These are phyloP conservation scores for Cryphonectria naterciae DNA, from an alignment of 2,329 filamentous ascomycete species.

Conservation along the genomic window DNA sequence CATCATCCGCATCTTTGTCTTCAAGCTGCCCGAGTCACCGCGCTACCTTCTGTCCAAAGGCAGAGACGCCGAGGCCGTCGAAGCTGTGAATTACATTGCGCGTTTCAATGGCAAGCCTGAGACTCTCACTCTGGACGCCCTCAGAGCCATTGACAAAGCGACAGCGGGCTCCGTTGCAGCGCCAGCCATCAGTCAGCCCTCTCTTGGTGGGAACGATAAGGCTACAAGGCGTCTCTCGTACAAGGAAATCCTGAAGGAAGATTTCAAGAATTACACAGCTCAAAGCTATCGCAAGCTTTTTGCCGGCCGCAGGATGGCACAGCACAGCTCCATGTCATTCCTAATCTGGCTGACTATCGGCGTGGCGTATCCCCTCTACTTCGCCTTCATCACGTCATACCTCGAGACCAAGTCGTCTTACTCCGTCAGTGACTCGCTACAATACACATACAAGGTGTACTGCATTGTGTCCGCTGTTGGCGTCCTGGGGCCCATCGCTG, in stretches of 20 bases:
- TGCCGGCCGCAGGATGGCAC: conserved; percentile 38
- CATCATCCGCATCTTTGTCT: conserved; percentile 49
- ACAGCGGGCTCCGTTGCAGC: background rate
- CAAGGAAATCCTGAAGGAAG: conserved; percentile 33
- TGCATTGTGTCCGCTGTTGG: conserved; percentile 44
- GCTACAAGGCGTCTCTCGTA: conserved; percentile 21
- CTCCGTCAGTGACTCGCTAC: conserved; percentile 33
- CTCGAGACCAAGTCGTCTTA: conserved; percentile 43
- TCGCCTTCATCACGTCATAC: conserved; percentile 51
- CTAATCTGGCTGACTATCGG: conserved; percentile 50
- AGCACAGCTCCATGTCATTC: conserved; percentile 43
- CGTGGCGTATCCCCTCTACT: conserved; percentile 52
- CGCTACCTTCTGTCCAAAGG: conserved; percentile 50
- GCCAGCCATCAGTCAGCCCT: background rate
- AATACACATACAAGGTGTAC: conserved; percentile 43
- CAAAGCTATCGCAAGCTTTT: conserved; percentile 41
- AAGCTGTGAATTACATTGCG: conserved; percentile 52
- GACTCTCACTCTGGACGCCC: conserved; percentile 42
- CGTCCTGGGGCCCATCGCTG: conserved; percentile 46
- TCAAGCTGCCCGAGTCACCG: conserved; percentile 52
- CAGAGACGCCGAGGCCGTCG: conserved; percentile 50
- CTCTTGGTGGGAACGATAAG: background rate
- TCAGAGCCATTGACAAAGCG: conserved; percentile 36
- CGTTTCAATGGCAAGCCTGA: conserved; percentile 42
- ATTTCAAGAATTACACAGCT: conserved; percentile 35